A percentile compares a stretch with the other conserved stretches of the same genome.
Conservation (phyloP, 371 early-diverging fungal species). For the Haplosporangium sp. region DNA sequence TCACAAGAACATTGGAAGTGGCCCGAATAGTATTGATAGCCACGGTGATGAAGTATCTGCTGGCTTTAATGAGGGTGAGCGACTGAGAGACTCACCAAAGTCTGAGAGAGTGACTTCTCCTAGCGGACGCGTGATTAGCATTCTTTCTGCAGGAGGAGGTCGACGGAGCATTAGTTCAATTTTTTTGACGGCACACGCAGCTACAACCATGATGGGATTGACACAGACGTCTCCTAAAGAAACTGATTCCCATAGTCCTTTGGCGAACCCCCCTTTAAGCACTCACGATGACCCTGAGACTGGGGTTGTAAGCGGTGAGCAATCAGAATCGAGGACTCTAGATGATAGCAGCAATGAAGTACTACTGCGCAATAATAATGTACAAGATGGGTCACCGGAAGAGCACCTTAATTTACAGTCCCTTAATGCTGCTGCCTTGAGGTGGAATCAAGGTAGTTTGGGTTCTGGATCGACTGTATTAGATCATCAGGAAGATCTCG, state of each 20-base stretch:
- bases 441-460: slow-evolving; percentile 21
- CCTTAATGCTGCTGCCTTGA: slow-evolving; percentile 22
- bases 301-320: neutral
- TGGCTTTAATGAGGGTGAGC: slow-evolving; percentile 36
- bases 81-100: slow-evolving; percentile 12
- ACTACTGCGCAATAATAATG: neutral
- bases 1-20: neutral
- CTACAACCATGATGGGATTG: slow-evolving; percentile 23
- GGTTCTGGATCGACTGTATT: neutral
- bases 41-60: neutral
- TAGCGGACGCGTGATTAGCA: slow-evolving; percentile 13
- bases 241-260: neutral
- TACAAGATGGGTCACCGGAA: slow-evolving; percentile 9
- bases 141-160: neutral
- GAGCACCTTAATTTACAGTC: slow-evolving; percentile 31
- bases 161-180: slow-evolving; percentile 41
- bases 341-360: neutral
- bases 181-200: slow-evolving; percentile 41
- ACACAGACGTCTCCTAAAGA: neutral
- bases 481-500: neutral
- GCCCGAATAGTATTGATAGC: neutral
- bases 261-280: neutral
- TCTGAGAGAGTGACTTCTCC: slow-evolving; percentile 17
- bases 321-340: neutral
- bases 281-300: neutral